Evolutionary conservation across 148 eudicot genomes (phyloP).

Genomic region (Polygonum aviculare): DNA sequence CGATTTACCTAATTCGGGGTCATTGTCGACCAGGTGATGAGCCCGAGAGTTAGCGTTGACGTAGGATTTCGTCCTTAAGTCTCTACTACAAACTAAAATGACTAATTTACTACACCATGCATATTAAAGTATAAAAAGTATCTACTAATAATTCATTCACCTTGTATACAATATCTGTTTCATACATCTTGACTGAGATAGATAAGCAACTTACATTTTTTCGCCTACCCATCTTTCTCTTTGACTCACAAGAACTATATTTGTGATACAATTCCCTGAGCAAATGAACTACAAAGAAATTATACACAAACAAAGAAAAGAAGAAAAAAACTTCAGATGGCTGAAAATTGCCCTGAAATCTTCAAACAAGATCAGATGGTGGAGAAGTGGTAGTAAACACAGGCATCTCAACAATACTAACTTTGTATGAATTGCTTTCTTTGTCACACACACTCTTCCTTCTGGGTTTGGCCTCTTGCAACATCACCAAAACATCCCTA

Average conservation of each 20-base stretch:
- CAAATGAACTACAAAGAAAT: background rate
- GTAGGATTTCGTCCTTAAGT: too few species aligned
- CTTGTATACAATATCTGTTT: background rate
- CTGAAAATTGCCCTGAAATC: background rate
- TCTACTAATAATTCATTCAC: background rate
- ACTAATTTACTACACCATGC: too few species aligned
- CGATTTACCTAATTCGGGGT: too few species aligned
- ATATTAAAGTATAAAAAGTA: background rate
- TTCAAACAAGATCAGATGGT: conserved; percentile 1
- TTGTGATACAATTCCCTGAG: background rate
- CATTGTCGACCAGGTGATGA: too few species aligned
- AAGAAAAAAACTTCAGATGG: background rate
- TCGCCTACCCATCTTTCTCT: background rate
- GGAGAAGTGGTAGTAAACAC: conserved; percentile 32
- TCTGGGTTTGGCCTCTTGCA: conserved; percentile 39
- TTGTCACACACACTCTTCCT: conserved; percentile 30
- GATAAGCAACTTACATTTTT: background rate
- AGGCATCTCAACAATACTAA: conserved; percentile 28
- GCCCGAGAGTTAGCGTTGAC: too few species aligned
- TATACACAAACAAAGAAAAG: background rate
- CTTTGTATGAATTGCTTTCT: conserved; percentile 19
- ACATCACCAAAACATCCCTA: conserved; percentile 34
- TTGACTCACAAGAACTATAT: background rate
- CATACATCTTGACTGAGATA: background rate
- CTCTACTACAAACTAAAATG: too few species aligned